Base-by-base conservation (phyloP, 495 filamentous ascomycete species). In the Bathelium albidoporum region DNA sequence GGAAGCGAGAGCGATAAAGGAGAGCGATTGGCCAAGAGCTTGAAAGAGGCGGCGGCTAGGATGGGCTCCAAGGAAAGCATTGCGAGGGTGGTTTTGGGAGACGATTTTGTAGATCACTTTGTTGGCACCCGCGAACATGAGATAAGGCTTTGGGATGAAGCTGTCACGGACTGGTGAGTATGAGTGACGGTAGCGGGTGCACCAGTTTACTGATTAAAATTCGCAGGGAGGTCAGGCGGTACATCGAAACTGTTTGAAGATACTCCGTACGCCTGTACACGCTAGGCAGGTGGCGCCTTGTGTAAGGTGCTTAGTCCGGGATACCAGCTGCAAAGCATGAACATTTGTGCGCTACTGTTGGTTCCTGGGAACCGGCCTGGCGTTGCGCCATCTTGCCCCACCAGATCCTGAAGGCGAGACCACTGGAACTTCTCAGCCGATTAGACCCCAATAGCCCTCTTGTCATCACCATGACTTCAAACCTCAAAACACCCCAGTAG, bases 41-140 rank as follows among this genome's bases (percentile, higher is more conserved):
- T 98, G 61, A 86, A 85, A 64, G 91, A 96, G 70, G 94, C 91
- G 0, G 91, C 85, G 0, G 82, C 82, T 45, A 79, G 81, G 49
- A 95, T 98, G 70, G 85, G 78, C 75, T 77, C 82, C 29, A 79
- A 81, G 59, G 89, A 82, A 14, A 96, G 92, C 73, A 80, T 96
- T 16, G 94, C 94, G 43, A 79, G 94, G 59, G 89, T 97, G 73
- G 89, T 93, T 0, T 90, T 98, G 73, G 95, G 95, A 0, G 86
- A 97, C 74, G 89, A 87, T 11, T 98, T 98, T 74, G 92, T 98
- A 9, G 91, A 97, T 2, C 95, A 98, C 72, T 98, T 84, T 79
- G 89, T 87, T 2, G 94, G 94, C 9, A 96, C 94, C 26, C 84
- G 94, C 64, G 89, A 93, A 69, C 92, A 98, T 74, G 94, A 98